phyloP scores from a whole-genome alignment of 805 yeast species.

The Pichia exigua region DNA sequence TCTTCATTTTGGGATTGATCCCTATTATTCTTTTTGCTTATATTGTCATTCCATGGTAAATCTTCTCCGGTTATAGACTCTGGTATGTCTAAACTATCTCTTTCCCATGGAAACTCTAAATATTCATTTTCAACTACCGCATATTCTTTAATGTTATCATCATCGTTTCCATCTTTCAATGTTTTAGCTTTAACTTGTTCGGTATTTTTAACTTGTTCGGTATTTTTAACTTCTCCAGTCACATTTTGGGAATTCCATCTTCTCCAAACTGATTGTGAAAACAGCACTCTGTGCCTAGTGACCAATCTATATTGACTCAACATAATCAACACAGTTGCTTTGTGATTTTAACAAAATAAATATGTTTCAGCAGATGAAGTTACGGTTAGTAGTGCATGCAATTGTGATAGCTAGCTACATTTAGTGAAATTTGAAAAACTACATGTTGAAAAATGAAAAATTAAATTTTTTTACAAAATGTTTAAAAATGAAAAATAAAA shows the following conservation, averaged over 20 bases:
- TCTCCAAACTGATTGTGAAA: neutral
- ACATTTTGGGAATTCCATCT: neutral
- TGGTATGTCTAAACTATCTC: neutral
- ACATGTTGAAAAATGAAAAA: neutral
- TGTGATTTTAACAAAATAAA: neutral
- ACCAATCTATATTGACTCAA: neutral
- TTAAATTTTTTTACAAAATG: too few relatives aligned
- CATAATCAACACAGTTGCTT: neutral
- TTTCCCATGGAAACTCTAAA: conserved; percentile 11
- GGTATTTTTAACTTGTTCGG: neutral
- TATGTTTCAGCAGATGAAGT: neutral
- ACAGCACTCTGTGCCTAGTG: neutral
- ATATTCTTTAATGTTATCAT: conserved; percentile 3
- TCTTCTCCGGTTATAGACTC: neutral
- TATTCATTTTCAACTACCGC: neutral
- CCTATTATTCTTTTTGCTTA: neutral
- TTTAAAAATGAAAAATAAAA: neutral
- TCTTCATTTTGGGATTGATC: neutral
- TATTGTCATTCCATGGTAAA: neutral
- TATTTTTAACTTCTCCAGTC: neutral
- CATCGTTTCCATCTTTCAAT: conserved; percentile 5
- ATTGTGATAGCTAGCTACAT: too few relatives aligned
- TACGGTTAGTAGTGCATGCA: too few relatives aligned
- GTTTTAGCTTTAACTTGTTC: neutral
- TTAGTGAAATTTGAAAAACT: neutral